Evolutionary conservation across 164 flowering plant genomes (phyloP).

Genomic region (Kalanchoe fedtschenkoi): DNA sequence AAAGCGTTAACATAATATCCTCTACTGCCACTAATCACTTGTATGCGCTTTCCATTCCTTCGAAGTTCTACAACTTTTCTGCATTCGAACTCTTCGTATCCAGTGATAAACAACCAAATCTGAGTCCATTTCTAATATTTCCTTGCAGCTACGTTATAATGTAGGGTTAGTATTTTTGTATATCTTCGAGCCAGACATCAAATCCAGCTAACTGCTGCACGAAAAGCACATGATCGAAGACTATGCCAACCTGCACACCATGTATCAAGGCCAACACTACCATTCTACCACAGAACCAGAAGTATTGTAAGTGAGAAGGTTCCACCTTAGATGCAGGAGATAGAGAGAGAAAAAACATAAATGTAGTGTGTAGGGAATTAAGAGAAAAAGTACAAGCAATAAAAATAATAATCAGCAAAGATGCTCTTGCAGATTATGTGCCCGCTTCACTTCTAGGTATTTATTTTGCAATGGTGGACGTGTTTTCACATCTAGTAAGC

Average conservation of each 20-base stretch:
- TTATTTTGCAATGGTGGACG: no score
- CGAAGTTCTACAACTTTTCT: slow-evolving; percentile 63
- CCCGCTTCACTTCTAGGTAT: no score
- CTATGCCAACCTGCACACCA: slow-evolving; percentile 74
- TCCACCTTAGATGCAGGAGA: slow-evolving; percentile 69
- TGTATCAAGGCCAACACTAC: slow-evolving; percentile 83
- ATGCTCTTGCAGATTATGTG: no score
- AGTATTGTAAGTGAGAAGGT: slow-evolving; percentile 71
- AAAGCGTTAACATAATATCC: slow-evolving; percentile 58
- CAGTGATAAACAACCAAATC: slow-evolving; percentile 63
- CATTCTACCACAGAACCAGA: slow-evolving; percentile 67
- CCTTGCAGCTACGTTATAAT: slow-evolving; percentile 67
- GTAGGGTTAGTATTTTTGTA: slow-evolving; percentile 73
- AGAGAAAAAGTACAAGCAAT: no score
- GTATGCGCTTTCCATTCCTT: slow-evolving; percentile 46
- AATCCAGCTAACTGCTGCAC: slow-evolving; percentile 65
- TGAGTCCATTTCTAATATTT: slow-evolving; percentile 72
- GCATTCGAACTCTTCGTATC: slow-evolving; percentile 67
- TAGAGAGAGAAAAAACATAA: slow-evolving; percentile 18
- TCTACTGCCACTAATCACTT: slow-evolving; percentile 62
- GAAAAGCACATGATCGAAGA: slow-evolving; percentile 71
- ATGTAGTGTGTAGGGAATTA: no score
- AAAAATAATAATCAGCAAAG: no score
- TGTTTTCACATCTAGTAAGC: no score
- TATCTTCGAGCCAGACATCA: slow-evolving; percentile 52